Conservation (phyloP, 352 stramenopile species). For the Globisporangium orthogonon region DNA sequence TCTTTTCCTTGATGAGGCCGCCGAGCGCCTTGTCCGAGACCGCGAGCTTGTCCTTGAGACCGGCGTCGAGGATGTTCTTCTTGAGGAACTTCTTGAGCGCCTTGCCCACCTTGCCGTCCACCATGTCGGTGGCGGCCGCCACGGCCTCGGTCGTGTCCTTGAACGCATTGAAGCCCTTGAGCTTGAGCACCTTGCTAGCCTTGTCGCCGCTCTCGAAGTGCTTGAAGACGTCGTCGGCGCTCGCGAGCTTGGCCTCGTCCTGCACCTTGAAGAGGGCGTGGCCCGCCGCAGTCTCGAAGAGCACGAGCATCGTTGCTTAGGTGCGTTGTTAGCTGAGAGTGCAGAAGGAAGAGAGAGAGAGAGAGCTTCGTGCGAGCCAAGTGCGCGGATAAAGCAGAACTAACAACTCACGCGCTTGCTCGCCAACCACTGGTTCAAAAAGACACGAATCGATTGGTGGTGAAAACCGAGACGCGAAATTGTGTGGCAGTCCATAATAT, state of each 20-base stretch:
- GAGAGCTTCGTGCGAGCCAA: not conserved
- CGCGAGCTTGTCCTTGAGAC: conserved; percentile 93
- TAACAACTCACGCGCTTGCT: not conserved
- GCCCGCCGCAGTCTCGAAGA: conserved; percentile 98
- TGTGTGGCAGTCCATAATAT: not conserved
- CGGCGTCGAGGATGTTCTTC: conserved; percentile 96
- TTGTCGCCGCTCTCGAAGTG: conserved; percentile 90
- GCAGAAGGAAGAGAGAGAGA: not conserved
- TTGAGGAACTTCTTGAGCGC: conserved; percentile 99
- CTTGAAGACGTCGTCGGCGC: conserved; percentile 89
- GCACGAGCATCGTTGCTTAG: conserved; percentile 89
- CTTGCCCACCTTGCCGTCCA: conserved; percentile 98
- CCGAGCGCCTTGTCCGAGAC: conserved; percentile 97
- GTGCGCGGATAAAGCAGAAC: conserved; percentile 2
- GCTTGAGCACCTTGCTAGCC: conserved; percentile 89
- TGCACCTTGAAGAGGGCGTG: conserved; percentile 99
- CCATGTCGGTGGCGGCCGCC: conserved; percentile 93
- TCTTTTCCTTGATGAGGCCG: conserved; percentile 96
- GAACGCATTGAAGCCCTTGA: conserved; percentile 98
- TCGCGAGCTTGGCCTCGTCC: conserved; percentile 90
- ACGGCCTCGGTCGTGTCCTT: conserved; percentile 98
- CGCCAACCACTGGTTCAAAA: not conserved
- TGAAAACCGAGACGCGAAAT: too few species aligned
- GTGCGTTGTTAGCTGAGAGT: too few species aligned
- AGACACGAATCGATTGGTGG: not conserved